These are phyloP conservation scores for Ceratobasidium sp. DNA, from an alignment of 1,284 basidiomycete species.

Conservation along the genomic window DNA sequence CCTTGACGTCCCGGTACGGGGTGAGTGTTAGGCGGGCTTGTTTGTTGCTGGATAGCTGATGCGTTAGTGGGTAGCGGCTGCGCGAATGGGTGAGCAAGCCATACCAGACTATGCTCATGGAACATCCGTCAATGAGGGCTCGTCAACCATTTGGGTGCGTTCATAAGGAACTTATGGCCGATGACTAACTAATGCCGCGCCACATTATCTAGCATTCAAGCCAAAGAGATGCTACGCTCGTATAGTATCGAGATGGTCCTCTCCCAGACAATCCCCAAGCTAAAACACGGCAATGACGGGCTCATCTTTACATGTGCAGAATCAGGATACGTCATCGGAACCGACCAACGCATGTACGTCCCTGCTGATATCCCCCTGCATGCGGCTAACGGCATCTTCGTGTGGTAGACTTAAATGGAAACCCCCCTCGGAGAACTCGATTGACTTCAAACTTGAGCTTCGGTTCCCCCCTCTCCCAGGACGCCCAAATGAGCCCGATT, in stretches of 20 bases:
- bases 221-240: conserved; percentile 91
- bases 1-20: conserved; percentile 90
- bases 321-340: conserved; percentile 88
- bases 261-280: conserved; percentile 82
- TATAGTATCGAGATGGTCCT: conserved; percentile 92
- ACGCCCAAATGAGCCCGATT: conserved; percentile 77
- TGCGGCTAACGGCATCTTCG: background rate
- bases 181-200: background rate
- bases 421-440: conserved; percentile 96
- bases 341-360: conserved; percentile 89
- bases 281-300: conserved; percentile 96
- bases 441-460: conserved; percentile 96
- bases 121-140: conserved; percentile 75
- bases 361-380: conserved; percentile 43
- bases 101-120: conserved; percentile 76
- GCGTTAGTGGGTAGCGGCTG: conserved; percentile 71
- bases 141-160: conserved; percentile 84
- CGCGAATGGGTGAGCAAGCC: conserved; percentile 87
- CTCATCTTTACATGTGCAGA: conserved; percentile 96
- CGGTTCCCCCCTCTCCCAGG: conserved; percentile 82
- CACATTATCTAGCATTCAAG: conserved; percentile 71
- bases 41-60: background rate
- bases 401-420: conserved; percentile 95
- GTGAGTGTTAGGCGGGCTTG: conserved; percentile 65
- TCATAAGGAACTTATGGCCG: background rate